A percentile compares a stretch with the other conserved stretches of the same genome.
These are phyloP conservation scores for Eimeria praecox DNA, from an alignment of 169 alveolate genomes.

Conservation along the genomic window DNA sequence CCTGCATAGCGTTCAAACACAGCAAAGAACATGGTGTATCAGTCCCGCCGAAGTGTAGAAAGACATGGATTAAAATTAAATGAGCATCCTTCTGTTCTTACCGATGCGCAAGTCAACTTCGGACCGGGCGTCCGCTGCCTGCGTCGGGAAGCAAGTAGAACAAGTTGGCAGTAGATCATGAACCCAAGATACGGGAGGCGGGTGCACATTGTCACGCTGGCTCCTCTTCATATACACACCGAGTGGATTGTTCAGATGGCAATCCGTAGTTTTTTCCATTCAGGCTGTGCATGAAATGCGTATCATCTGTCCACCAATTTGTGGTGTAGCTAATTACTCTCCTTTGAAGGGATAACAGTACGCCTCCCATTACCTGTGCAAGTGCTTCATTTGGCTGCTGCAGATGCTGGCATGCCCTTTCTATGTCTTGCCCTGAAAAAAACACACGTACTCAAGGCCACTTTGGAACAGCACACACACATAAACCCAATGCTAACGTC, in stretches of 20 bases:
- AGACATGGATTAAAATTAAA: neutral
- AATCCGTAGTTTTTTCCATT: neutral
- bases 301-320: neutral
- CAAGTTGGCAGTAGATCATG: neutral
- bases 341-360: neutral
- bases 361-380: constrained; percentile 85
- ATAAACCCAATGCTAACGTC: neutral
- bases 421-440: constrained; percentile 88
- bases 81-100: neutral
- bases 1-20: constrained; percentile 54
- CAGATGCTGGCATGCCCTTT: constrained; percentile 91
- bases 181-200: neutral
- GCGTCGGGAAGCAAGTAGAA: neutral
- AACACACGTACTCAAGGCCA: constrained; percentile 12
- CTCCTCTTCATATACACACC: neutral
- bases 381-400: constrained; percentile 92
- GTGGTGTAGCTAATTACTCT: neutral
- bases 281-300: neutral
- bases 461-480: neutral
- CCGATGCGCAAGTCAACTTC: constrained; percentile 97
- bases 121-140: constrained; percentile 95
- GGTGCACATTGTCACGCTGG: neutral
- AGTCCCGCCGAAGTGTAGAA: neutral
- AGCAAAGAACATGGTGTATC: neutral
- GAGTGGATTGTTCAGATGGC: neutral